A percentile compares a stretch with the other conserved stretches of the same genome.
Conservation (phyloP, 2,329 filamentous ascomycete genomes). For the Tricladium varicosporioides region DNA sequence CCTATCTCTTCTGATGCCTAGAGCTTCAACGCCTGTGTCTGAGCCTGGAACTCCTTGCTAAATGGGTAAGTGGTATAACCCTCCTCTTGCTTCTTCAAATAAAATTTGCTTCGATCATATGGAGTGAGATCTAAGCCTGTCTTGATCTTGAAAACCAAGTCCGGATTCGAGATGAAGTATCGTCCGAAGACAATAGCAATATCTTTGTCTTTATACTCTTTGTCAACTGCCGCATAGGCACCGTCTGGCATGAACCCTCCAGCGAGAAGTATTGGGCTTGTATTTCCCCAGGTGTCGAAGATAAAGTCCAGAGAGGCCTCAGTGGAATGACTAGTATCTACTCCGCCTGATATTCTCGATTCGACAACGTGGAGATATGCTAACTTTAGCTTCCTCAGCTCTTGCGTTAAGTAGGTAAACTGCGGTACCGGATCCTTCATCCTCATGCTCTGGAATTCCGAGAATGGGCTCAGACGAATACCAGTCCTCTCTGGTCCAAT, state of each 20-base stretch:
- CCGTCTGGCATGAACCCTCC: slow-evolving; percentile 43
- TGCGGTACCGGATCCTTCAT: slow-evolving; percentile 63
- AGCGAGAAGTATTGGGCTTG: slow-evolving; percentile 48
- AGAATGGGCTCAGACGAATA: slow-evolving; percentile 60
- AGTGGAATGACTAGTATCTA: slow-evolving; percentile 38
- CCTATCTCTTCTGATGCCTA: background rate
- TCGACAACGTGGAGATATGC: slow-evolving; percentile 64
- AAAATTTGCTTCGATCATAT: slow-evolving; percentile 41
- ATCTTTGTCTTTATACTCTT: slow-evolving; percentile 30
- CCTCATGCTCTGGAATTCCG: slow-evolving; percentile 59
- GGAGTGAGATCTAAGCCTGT: slow-evolving; percentile 38
- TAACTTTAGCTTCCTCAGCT: slow-evolving; percentile 50
- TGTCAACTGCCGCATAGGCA: slow-evolving; percentile 40
- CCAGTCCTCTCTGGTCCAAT: slow-evolving; percentile 52
- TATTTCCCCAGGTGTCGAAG: slow-evolving; percentile 42
- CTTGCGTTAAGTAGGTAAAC: slow-evolving; percentile 55
- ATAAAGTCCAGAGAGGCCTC: slow-evolving; percentile 41
- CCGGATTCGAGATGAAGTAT: slow-evolving; percentile 46
- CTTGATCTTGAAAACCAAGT: slow-evolving; percentile 41
- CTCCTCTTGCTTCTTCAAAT: slow-evolving; percentile 30
- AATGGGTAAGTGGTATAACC: slow-evolving; percentile 39
- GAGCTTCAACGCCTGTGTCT: background rate
- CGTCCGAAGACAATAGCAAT: slow-evolving; percentile 43
- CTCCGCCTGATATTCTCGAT: slow-evolving; percentile 33
- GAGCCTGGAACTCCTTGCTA: slow-evolving; percentile 30